A percentile compares a stretch with the other conserved stretches of the same genome.
phyloP scores from a whole-genome alignment of 371 early-diverging fungal species.

The Chytridium lagenaria region DNA sequence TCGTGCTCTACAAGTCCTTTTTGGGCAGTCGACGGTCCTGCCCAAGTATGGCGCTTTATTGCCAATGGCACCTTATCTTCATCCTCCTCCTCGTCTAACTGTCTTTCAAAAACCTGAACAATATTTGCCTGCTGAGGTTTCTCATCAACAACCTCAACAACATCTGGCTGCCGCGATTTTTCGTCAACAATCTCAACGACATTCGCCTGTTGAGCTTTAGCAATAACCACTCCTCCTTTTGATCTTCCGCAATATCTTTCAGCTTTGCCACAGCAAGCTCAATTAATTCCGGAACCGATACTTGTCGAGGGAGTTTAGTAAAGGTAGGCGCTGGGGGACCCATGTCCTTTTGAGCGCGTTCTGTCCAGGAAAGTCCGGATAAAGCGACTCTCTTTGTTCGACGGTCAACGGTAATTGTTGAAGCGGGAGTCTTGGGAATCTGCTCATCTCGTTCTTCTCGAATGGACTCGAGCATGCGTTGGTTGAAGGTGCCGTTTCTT shows the following conservation, averaged over 20 bases:
- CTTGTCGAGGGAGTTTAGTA: not conserved
- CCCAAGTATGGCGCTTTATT: not conserved
- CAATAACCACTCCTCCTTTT: not conserved
- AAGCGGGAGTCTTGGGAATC: not conserved
- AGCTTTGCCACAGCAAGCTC: conserved; percentile 1
- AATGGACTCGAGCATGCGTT: not conserved
- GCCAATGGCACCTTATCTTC: not conserved
- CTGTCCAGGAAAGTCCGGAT: not conserved
- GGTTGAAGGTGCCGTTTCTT: no score
- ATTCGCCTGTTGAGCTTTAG: no score
- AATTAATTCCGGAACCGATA: conserved; percentile 1
- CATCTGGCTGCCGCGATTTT: no score
- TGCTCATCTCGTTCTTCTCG: not conserved
- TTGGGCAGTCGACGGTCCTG: not conserved
- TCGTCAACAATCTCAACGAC: no score
- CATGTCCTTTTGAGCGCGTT: not conserved
- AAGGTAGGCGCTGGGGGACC: not conserved
- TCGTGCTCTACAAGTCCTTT: not conserved
- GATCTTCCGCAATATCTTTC: not conserved
- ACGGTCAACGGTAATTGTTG: not conserved
- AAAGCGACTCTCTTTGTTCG: not conserved
- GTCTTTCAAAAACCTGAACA: no score
- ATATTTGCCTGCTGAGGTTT: no score
- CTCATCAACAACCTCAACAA: no score
- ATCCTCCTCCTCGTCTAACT: not conserved